phyloP scores from a whole-genome alignment of 495 filamentous ascomycete species.

The Aspergillus avenaceus region DNA sequence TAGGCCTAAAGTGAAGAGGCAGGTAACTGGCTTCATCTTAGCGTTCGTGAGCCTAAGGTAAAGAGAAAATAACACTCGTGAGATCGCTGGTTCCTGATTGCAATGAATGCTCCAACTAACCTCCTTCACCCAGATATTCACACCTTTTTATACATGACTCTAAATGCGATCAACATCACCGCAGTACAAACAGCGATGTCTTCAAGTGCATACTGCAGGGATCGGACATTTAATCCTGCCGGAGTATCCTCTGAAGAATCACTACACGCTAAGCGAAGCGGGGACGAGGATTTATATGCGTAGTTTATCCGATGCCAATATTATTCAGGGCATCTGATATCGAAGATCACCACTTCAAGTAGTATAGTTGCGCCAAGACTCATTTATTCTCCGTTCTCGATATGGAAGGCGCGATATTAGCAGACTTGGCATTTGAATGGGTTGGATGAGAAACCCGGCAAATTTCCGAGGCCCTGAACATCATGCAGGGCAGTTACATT shows the following conservation, averaged over 20 bases:
- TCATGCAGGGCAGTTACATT: background rate
- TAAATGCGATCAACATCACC: background rate
- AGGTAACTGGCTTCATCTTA: conserved; percentile 2
- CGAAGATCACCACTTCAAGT: background rate
- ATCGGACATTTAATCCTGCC: conserved; percentile 1
- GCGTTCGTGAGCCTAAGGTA: background rate
- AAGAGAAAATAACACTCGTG: background rate
- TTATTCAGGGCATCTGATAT: background rate
- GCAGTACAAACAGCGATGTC: background rate
- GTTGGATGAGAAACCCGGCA: conserved; percentile 5
- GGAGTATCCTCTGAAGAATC: background rate
- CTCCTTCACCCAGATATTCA: background rate
- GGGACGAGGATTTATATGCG: background rate
- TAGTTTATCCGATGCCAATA: background rate
- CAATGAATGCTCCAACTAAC: background rate
- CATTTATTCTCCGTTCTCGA: background rate
- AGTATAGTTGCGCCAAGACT: background rate
- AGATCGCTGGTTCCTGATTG: no score
- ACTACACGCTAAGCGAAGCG: background rate
- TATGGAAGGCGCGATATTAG: background rate
- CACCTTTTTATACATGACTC: background rate
- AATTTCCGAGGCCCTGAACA: background rate
- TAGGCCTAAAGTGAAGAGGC: background rate
- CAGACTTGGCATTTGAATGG: conserved; percentile 1
- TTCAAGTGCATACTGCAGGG: background rate